Evolutionary conservation across 306 rosid genomes (phyloP).

Genomic region (Quercus variabilis): DNA sequence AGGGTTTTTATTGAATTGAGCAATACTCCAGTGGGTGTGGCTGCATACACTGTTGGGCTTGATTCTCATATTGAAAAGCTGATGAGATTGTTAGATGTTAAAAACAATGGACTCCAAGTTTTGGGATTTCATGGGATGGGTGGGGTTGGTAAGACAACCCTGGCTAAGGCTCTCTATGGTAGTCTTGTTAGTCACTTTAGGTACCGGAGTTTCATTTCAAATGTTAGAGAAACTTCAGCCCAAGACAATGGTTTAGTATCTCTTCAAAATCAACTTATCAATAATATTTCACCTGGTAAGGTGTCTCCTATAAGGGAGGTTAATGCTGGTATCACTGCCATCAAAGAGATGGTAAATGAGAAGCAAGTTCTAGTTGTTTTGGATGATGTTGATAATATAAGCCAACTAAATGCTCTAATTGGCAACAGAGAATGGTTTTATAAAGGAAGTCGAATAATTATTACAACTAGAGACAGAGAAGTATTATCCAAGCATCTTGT

Average conservation of each 20-base stretch:
- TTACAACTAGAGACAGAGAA: slow-evolving; percentile 48
- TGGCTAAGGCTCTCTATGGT: slow-evolving; percentile 57
- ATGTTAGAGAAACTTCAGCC: slow-evolving; percentile 42
- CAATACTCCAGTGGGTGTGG: slow-evolving; percentile 40
- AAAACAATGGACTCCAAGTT: slow-evolving; percentile 35
- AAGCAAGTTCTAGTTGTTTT: slow-evolving; percentile 47
- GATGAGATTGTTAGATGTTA: slow-evolving; percentile 22
- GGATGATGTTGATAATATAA: slow-evolving; percentile 52
- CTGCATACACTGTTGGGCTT: slow-evolving; percentile 49
- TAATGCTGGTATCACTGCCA: slow-evolving; percentile 9
- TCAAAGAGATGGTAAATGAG: slow-evolving; percentile 16
- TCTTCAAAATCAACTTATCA: slow-evolving; percentile 32
- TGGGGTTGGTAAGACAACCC: slow-evolving; percentile 71
- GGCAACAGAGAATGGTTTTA: slow-evolving; percentile 42
- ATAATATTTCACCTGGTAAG: slow-evolving; percentile 11
- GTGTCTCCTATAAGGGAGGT: slow-evolving; percentile 8
- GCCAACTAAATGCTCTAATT: slow-evolving; percentile 36
- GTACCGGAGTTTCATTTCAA: slow-evolving; percentile 43
- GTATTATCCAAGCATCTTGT: slow-evolving; percentile 21
- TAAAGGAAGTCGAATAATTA: slow-evolving; percentile 51
- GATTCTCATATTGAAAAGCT: slow-evolving; percentile 30
- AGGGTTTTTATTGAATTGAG: slow-evolving; percentile 37
- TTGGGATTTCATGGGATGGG: slow-evolving; percentile 61
- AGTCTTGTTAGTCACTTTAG: slow-evolving; percentile 35
- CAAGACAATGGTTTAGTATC: slow-evolving; percentile 30